Base-by-base conservation (phyloP, 2,329 filamentous ascomycete genomes). In the Exophiala lecanii-corni region DNA sequence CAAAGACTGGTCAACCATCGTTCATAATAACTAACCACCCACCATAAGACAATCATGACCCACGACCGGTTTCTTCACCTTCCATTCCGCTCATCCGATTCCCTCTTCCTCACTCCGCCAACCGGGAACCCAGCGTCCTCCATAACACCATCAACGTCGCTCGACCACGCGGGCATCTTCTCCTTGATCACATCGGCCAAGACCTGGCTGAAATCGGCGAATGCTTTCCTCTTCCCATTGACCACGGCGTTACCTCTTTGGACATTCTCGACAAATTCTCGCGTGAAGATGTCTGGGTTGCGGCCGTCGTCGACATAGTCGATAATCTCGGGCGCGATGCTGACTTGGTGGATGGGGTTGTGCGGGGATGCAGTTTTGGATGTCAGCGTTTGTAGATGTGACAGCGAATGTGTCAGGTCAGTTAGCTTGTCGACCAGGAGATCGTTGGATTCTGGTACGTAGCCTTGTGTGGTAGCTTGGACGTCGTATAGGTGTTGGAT, bases 251-350 rank as follows among this genome's bases (percentile, higher is more conserved):
- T 83, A 36, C 74, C 72, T 48, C 73, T 69, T 64, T 81, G 78
- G 6, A 79, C 76, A 19, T 76, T 66, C 61, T 83, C 79, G 33
- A 82, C 76, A 50, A 82, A 81, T 53, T 82, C 78, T 34, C 79
- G 71, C 6, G 78, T 82, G 61, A 81, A 82, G 53, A 82, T 81
- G 55, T 82, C 79, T 5, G 79, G 79, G 55, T 83, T 83, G 16
- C 79, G 74, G 13, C 76, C 73, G 15, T 72, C 67, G 54, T 82
- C 78, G 23, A 83, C 76, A 58, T 82, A 83, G 42, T 72, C 69
- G 51, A 80, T 74, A 21, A 82, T 75, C 53, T 82, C 78, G 3
- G 76, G 71, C 0, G 79, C 78, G 2, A 82, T 70, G 36, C 73
- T 66, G 45, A 78, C 70, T 40, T 67, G 65, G 15, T 56, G 53